Evolutionary conservation across 768 basidiomycete species (phyloP).

Genomic region (Boletus tomentosulus): DNA sequence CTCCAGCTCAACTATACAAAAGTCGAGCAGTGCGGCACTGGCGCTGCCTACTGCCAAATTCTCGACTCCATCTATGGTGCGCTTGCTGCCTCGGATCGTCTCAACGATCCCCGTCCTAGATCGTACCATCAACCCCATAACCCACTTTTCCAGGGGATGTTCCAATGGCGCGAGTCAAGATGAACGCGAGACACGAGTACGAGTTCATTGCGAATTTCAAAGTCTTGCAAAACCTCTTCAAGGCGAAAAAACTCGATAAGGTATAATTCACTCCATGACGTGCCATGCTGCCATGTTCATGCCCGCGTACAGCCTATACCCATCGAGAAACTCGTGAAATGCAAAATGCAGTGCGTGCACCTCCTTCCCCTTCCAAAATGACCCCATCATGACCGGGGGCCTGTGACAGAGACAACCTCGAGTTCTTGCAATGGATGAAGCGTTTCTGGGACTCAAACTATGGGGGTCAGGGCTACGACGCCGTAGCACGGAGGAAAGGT

Average conservation of each 20-base stretch:
- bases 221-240: conserved; percentile 90
- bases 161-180: conserved; percentile 90
- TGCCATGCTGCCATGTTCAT: conserved; percentile 2
- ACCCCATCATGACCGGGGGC: conserved; percentile 12
- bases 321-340: conserved; percentile 92
- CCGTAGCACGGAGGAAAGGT: conserved; percentile 77
- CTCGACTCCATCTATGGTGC: conserved; percentile 91
- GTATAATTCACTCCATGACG: conserved; percentile 31
- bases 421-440: conserved; percentile 97
- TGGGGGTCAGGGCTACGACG: conserved; percentile 82
- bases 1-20: conserved; percentile 89
- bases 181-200: conserved; percentile 94
- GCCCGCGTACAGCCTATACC: conserved; percentile 68
- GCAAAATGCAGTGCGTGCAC: conserved; percentile 93
- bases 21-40: conserved; percentile 86
- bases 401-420: conserved; percentile 81
- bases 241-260: conserved; percentile 92
- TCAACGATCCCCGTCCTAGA: conserved; percentile 17
- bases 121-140: conserved; percentile 7
- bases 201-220: conserved; percentile 96
- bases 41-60: conserved; percentile 92
- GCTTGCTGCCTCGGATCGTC: conserved; percentile 25
- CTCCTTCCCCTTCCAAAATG: conserved; percentile 1
- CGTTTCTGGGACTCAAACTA: conserved; percentile 94
- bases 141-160: conserved; percentile 61